Evolutionary conservation across 2,329 filamentous ascomycete species (phyloP), one percentile per base, ranked within the genome.

Genomic region (Penicillium glabrum): DNA sequence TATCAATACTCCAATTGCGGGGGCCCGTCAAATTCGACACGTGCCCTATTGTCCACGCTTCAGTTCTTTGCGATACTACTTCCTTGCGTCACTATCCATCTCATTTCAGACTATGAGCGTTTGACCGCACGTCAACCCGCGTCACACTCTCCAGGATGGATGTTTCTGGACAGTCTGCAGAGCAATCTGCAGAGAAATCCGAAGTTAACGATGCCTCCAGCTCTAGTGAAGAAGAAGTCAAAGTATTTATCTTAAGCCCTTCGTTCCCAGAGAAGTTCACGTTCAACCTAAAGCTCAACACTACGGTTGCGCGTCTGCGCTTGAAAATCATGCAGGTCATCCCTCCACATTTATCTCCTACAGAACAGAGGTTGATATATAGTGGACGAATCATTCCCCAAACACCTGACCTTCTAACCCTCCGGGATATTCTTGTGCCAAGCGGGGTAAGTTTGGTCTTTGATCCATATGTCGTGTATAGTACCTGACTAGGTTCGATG

Each of bases 341-440:
- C n/a, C 75, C 81, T 9, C 74, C 73, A 29, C 74, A 75, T 53
- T 79, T 81, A 31, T 51, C 71, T 9, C 75, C 79, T 1, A 68
- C 75, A 19, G 69, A 75, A 44, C 85, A 87, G 72, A 77, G 83
- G 44, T 68, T 88, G 56, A 85, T 87, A 21, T 86, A 85, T 62
- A 74, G 78, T 49, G 85, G 85, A 26, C 39, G 21, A 77, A 80
- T 54, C 78, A 81, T 27, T 75, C 87, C 7, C 67, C 77, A 7
- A 76, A 82, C 60, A 77, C 82, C 57, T 37, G 41, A 46, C 23
- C 77, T n/a, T 5, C 9, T 79, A 37, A 80, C 76, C 0, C 69
- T 88, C 54, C 70, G 72, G 29, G 73, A 77, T 39, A 35, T 74
- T 85, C 4, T 76, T 59, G 80, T 81, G 41, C 71, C 77, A 16